Conservation (phyloP, 2,329 filamentous ascomycete species). For the Hypoxylon sp. region DNA sequence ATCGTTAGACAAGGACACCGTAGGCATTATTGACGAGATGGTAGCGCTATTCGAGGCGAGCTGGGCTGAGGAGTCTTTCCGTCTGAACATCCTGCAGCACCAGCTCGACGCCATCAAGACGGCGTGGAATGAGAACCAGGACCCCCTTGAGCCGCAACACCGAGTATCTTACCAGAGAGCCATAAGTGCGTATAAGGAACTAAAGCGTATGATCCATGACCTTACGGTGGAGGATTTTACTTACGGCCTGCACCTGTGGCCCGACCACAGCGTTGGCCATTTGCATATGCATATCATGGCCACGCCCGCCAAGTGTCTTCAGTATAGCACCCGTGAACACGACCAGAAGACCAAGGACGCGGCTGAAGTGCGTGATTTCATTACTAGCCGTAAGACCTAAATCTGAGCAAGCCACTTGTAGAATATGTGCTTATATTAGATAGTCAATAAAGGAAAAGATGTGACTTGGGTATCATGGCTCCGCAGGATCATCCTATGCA, state of each 20-base stretch:
- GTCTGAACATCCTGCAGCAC: conserved; percentile 14
- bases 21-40: conserved; percentile 33
- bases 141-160: neutral
- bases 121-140: neutral
- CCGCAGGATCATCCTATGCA: no score
- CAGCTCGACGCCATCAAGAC: conserved; percentile 21
- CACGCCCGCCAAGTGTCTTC: conserved; percentile 4
- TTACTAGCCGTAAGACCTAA: conserved; percentile 14
- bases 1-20: conserved; percentile 15
- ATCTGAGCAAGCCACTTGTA: no score
- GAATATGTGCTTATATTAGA: no score
- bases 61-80: conserved; percentile 18
- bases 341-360: conserved; percentile 40
- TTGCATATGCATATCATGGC: conserved; percentile 40
- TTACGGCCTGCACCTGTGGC: conserved; percentile 39
- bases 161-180: neutral
- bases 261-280: conserved; percentile 34
- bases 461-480: no score
- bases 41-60: conserved; percentile 19
- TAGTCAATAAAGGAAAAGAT: no score
- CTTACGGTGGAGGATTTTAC: conserved; percentile 32
- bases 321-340: conserved; percentile 31
- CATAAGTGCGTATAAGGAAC: conserved; percentile 14
- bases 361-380: conserved; percentile 30
- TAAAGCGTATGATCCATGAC: conserved; percentile 4